phyloP scores from a whole-genome alignment of 1,284 basidiomycete genomes.

The Waitea zeae region DNA sequence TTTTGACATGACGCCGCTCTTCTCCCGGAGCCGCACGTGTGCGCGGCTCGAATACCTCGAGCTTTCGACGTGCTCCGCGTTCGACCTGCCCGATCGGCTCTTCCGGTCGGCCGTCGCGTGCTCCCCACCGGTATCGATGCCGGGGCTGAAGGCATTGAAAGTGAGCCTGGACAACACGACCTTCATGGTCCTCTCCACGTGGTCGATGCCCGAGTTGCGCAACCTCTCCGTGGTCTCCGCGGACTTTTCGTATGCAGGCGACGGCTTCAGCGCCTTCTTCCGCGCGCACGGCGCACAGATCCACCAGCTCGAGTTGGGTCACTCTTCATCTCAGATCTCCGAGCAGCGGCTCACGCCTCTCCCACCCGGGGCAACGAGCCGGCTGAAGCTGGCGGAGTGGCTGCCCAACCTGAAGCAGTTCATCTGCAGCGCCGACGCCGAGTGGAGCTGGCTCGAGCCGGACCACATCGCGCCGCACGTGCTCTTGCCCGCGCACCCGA shows the following conservation, averaged over 20 bases:
- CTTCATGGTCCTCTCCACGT: slow-evolving; percentile 39
- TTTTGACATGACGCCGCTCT: no score
- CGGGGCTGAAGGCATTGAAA: slow-evolving; percentile 44
- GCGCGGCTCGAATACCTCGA: no score
- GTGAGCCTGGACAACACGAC: slow-evolving; percentile 53
- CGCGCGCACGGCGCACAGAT: slow-evolving; percentile 41
- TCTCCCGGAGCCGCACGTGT: no score
- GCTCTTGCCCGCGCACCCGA: slow-evolving; percentile 42
- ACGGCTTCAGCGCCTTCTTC: slow-evolving; percentile 49
- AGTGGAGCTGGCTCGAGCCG: slow-evolving; percentile 62
- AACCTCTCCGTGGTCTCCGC: slow-evolving; percentile 49
- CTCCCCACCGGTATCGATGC: slow-evolving; percentile 21
- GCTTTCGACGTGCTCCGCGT: slow-evolving; percentile 25
- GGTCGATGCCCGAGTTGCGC: slow-evolving; percentile 38
- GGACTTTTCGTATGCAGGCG: slow-evolving; percentile 45
- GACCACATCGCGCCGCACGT: slow-evolving; percentile 69
- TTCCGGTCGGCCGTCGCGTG: slow-evolving; percentile 10
- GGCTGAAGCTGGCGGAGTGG: slow-evolving; percentile 35
- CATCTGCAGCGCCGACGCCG: slow-evolving; percentile 55
- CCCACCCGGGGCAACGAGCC: slow-evolving; percentile 15
- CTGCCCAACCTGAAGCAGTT: slow-evolving; percentile 50
- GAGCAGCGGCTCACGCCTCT: slow-evolving; percentile 42
- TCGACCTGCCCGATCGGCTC: slow-evolving; percentile 11
- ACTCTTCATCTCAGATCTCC: slow-evolving; percentile 43
- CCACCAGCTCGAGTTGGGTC: slow-evolving; percentile 49